Evolutionary conservation across 2,329 filamentous ascomycete species (phyloP), one percentile per base, ranked within the genome.

Genomic region (Chrysoporthe deuterocubensis): DNA sequence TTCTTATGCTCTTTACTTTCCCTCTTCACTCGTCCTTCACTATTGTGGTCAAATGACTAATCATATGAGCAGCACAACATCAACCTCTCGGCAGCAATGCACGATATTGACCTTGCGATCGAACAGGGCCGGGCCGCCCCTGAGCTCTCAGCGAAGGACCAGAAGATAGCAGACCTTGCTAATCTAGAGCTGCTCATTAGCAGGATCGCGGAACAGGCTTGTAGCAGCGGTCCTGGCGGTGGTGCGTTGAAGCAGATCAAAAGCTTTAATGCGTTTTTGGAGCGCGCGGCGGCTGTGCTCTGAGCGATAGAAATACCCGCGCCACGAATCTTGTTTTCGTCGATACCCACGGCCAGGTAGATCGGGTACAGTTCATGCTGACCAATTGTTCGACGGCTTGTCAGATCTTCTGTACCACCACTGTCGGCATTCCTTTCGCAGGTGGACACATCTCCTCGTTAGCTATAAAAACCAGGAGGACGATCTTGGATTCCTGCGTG

Each of bases 241-340:
- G 76, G 77, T 2, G 77, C 84, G 4, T 78, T 90, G 70, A 82
- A 80, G 68, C 84, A 87, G 74, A 83, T 90, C 65, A 83, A 79
- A 69, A 84, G 87, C 60, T 90, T 90, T 73, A 91, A 90, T 71
- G 82, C 82, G 43, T 88, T 90, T 71, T 78, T 91, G 61, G 89
- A 90, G 75, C 82, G 89, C 32, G 82, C 87, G 6, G 88, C 87
- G 2, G 76, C 81, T 42, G 85, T 83, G 43, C 78, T 91, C 56
- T 88, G 90, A 75, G 71, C 18, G 9, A 26, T 8, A 21, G 16
- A 32, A 26, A 37, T 40, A 26, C 16, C 18, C 50, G 13, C 43
- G 14, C 37, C 16, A 42, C 13, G 8, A 16, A 48, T 40, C 40
- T 26, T n/a, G 62, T 48, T 48, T 34, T 42, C 6, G 6, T 40